These are phyloP conservation scores for Stevia rebaudiana DNA, from an alignment of 140 eudicot genomes.

Conservation along the genomic window DNA sequence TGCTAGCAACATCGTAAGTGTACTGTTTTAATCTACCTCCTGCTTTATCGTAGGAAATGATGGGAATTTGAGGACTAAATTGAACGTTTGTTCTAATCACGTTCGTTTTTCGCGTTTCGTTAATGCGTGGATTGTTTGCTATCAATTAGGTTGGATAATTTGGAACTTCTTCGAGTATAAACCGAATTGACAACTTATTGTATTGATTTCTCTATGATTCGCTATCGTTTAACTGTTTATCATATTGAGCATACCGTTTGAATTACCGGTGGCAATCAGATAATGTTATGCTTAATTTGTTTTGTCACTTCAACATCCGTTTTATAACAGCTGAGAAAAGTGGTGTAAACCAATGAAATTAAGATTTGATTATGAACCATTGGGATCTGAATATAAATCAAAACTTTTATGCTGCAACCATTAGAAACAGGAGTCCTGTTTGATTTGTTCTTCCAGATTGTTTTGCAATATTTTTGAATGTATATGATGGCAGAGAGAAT, in stretches of 20 bases:
- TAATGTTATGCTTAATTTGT: not conserved
- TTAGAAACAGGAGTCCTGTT: not conserved
- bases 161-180: not conserved
- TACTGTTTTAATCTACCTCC: not conserved
- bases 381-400: not conserved
- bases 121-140: not conserved
- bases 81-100: not conserved
- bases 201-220: too few relatives aligned
- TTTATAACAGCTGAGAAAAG: not conserved
- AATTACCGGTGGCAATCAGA: too few relatives aligned
- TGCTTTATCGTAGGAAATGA: not conserved
- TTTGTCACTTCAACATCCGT: not conserved
- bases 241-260: too few relatives aligned
- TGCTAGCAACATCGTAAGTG: slow-evolving; percentile 39
- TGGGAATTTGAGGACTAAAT: not conserved
- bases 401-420: not conserved
- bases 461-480: not conserved
- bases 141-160: not conserved
- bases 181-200: too few relatives aligned
- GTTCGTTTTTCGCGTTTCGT: not conserved
- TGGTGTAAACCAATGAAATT: not conserved
- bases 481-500: not conserved
- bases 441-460: not conserved
- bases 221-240: too few relatives aligned
- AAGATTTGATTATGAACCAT: not conserved